Base-by-base conservation (phyloP, 176 grass and related monocot genomes). In the Phoenix roebelenii region DNA sequence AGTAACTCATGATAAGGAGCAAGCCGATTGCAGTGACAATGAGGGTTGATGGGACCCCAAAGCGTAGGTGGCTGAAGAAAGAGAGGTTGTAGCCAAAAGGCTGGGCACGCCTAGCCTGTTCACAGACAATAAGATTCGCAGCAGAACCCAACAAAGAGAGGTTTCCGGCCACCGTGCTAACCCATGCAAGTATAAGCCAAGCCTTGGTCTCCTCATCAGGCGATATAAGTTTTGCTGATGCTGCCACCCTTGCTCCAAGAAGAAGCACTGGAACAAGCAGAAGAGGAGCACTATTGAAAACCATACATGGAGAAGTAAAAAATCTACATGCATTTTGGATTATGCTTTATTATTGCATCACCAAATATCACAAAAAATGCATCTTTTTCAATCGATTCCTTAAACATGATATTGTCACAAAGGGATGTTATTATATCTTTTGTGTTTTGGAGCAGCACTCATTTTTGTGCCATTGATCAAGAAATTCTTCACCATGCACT, bases 101-200 rank as follows among this genome's bases (percentile, higher is more conserved):
- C 49, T 74, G 74, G 0, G 83, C 81, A 15, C 92, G 55, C 17
- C 84, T 78, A 1, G 92, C 86, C 61, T 96, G 91, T 79, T 96
- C 91, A 55, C 91, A 96, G 15, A 96, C 86, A 23, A 96, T 96
- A 4, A 91, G 57, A 69, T 97, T 97, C 0, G 92, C 92, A 2
- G 92, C 92, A 0, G 87, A 97, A 18, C 87, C 87, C 3, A 97
- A 76, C 0, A 97, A 84, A 1, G 92, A 91, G 22, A 97, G 87
- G 70, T 97, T 97, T 30, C 92, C 92, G 50, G 92, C 92, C 30
- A 91, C 92, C 54, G 92, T 97, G 63, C 92, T 97, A 23, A 87
- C 88, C 92, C 92, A 97, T 4, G 92, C 92, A 51, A 97, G 76
- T 74, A 91, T 61, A 12, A 97, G 81, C 92, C 92, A 97, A 6